Evolutionary conservation across 75 land plant species (phyloP).

Genomic region (Cryptomeria japonica): DNA sequence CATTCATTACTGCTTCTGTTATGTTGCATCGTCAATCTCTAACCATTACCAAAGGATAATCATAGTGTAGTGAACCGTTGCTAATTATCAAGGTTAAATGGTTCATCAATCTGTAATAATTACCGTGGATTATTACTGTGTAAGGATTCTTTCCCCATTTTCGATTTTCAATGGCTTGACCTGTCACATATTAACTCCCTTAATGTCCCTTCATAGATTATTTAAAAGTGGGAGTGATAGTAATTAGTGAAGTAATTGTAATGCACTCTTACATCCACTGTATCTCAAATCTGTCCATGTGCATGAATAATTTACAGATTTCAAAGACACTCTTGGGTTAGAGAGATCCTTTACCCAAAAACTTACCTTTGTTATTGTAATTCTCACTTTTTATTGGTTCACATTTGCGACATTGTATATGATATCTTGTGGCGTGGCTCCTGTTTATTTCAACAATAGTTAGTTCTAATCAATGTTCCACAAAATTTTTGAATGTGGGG

Average conservation of each 20-base stretch:
- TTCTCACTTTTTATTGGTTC: neutral
- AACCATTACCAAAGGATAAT: neutral
- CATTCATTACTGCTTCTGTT: neutral
- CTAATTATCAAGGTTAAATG: neutral
- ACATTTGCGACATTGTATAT: neutral
- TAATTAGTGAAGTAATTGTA: too few relatives aligned
- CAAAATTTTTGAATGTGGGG: too few relatives aligned
- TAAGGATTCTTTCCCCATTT: neutral
- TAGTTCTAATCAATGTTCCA: neutral
- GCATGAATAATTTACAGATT: neutral
- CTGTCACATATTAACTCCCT: neutral
- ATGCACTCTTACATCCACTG: neutral
- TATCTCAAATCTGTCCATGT: neutral
- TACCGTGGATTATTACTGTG: neutral
- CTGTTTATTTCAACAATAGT: neutral
- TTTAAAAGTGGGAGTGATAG: neutral
- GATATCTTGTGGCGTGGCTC: neutral
- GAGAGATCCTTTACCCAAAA: neutral
- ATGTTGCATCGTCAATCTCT: neutral
- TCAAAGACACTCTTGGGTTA: neutral
- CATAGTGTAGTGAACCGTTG: neutral
- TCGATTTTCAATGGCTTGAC: neutral
- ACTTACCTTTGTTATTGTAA: neutral
- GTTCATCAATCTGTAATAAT: too few relatives aligned
- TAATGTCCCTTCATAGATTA: neutral